Evolutionary conservation across 2,329 filamentous ascomycete genomes (phyloP), one percentile per base, ranked within the genome.

Genomic region (Penicillium sp.): DNA sequence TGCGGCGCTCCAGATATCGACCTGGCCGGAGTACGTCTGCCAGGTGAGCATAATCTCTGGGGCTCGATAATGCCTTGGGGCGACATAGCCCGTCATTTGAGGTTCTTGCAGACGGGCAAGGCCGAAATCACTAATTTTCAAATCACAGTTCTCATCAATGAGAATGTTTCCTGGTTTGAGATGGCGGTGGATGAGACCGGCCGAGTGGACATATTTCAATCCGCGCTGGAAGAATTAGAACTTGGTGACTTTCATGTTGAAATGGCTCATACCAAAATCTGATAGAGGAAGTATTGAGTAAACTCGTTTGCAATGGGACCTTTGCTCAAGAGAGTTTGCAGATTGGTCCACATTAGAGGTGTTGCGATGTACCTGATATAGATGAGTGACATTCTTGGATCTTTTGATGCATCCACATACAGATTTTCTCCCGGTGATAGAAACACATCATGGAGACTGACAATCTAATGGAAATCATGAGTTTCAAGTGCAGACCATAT

Each of bases 41-140:
- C 92, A 96, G 50, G 90, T 95, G 61, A 98, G 85, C 90, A 98
- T 96, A 62, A 96, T 96, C 68, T 96, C 92, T 7, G 92, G 92
- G 6, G 92, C 92, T 59, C 90, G 82, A 75, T 98, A 98, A 75
- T 96, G 96, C 74, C 90, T 77, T 44, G 92, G 96, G 27, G 90
- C 95, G 42, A 96, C 90, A 61, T 96, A 96, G 56, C 92, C 92
- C 25, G 92, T 96, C 90, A 96, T 96, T 69, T 96, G 92, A 18
- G 90, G 90, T 61, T 96, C 90, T 64, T 96, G 92, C 57, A 96
- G 93, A 67, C 92, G 85, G 37, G 92, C 90, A 45, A 96, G 76
- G 50, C 90, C 92, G 58, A 98, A 96, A 65, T 96, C 90, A 75
- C 92, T 96, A 66, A 98, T 96, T 73, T 96, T 96, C 55, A 96